Evolutionary conservation across 495 filamentous ascomycete species (phyloP).

Genomic region (Chlorociboria aeruginascens): DNA sequence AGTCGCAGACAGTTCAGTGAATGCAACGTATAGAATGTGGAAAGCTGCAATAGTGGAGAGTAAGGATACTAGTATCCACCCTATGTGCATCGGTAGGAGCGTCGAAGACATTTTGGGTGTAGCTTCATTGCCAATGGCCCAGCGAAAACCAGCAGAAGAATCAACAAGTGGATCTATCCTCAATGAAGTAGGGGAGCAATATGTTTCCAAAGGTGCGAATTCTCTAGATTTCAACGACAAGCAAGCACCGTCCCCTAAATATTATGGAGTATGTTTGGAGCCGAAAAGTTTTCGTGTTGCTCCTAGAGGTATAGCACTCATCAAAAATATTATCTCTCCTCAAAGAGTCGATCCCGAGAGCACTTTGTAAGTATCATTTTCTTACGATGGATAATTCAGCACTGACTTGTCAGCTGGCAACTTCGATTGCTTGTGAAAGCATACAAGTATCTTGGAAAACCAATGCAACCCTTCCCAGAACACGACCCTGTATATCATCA

Average conservation of each 20-base stretch:
- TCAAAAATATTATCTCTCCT: conserved; percentile 6
- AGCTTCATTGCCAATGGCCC: conserved; percentile 1
- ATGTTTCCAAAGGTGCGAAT: too few relatives aligned
- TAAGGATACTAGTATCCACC: too few relatives aligned
- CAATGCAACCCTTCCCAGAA: not conserved
- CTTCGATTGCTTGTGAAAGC: conserved; percentile 8
- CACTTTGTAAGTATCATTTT: conserved; percentile 12
- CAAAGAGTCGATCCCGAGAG: conserved; percentile 8
- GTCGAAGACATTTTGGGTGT: conserved; percentile 10
- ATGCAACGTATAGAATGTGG: conserved; percentile 7
- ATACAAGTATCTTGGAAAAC: conserved; percentile 1
- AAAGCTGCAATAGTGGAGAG: not conserved
- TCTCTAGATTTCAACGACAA: too few relatives aligned
- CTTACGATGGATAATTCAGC: too few relatives aligned
- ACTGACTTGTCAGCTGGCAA: conserved; percentile 1
- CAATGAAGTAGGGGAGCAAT: too few relatives aligned
- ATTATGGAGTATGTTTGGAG: not conserved
- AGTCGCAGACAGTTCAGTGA: not conserved
- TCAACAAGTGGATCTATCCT: too few relatives aligned
- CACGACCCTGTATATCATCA: not conserved
- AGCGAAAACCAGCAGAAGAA: too few relatives aligned
- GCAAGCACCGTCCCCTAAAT: not conserved
- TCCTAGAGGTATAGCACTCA: not conserved
- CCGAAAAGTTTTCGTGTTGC: not conserved
- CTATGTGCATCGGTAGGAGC: conserved; percentile 10